These are phyloP conservation scores for Dothistroma pini DNA, from an alignment of 2,329 filamentous ascomycete genomes.

Conservation along the genomic window DNA sequence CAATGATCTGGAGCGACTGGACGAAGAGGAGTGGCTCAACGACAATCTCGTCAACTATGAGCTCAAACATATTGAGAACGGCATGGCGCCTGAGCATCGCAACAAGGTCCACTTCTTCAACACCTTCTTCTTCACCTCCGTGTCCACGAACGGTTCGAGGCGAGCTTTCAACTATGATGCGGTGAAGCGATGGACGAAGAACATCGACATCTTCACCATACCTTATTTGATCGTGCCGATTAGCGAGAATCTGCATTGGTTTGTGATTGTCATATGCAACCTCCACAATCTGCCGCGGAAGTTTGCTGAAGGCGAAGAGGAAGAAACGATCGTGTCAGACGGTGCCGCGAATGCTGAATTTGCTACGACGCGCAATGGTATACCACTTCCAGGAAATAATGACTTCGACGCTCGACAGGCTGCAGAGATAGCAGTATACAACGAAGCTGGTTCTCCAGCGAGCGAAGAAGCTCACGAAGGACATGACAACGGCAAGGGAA, in stretches of 20 bases:
- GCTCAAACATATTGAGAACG: conserved; percentile 50
- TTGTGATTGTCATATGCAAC: conserved; percentile 92
- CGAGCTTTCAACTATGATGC: conserved; percentile 73
- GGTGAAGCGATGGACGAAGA: conserved; percentile 83
- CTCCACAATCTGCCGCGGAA: conserved; percentile 51
- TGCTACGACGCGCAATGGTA: not conserved
- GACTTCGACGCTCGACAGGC: not conserved
- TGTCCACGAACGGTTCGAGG: conserved; percentile 56
- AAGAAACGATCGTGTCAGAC: conserved; percentile 1
- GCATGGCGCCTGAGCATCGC: conserved; percentile 36
- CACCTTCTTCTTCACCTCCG: conserved; percentile 81
- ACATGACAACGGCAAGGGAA: not conserved
- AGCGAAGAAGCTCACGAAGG: no score
- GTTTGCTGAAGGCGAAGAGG: conserved; percentile 11
- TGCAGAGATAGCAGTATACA: not conserved
- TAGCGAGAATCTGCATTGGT: conserved; percentile 85
- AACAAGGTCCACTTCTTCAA: conserved; percentile 80
- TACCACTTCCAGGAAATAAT: not conserved
- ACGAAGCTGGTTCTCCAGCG: not conserved
- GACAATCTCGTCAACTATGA: conserved; percentile 92
- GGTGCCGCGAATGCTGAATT: not conserved
- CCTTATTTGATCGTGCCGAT: conserved; percentile 92
- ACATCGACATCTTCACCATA: conserved; percentile 71
- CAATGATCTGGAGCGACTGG: conserved; percentile 70
- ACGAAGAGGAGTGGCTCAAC: conserved; percentile 84